Base-by-base conservation (phyloP, 495 filamentous ascomycete species). In the Cercophora samala region DNA sequence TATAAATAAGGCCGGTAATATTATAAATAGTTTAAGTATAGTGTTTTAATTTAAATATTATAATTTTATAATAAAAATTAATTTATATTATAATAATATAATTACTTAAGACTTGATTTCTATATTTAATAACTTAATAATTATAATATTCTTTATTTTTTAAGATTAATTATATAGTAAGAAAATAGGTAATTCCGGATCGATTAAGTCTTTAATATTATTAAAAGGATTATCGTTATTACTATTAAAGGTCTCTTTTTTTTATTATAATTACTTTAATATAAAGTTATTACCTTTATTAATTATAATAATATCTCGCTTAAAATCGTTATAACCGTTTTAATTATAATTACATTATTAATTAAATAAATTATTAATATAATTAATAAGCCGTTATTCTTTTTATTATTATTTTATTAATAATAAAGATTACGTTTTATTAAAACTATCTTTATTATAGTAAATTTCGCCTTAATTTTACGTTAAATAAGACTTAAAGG, bases 221-320 rank as follows among this genome's bases (percentile, higher is more conserved):
- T 59, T 59, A 59, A 59, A 59, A 59, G 13, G 25, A 23, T 23
- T 59, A 23, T 21, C 23, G 23, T 59, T 59, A 23, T 21, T 59
- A 59, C 23, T 23, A 2, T 59, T 59, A 59, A 59, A 59, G 22
- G 22, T 5, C 23, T 59, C 23, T 21, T 25, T 13, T 59, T 32
- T 8, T 8, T 32, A 32, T 8, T 32, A 4, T 4, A 32, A 8
- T 32, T 32, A 32, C 29, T 32, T 32, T 32, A 32, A 32, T 32
- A 32, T 32, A 32, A 32, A 3, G 29, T 32, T 32, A 32, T 32
- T 32, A 4, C 8, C 8, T 4, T 5, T 18, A 66, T 51, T 24
- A 62, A 67, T 51, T 17, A 56, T 23, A 32, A 64, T 32, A 56
- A 58, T 58, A 54, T 22, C n/a, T n/a, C n/a, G n/a, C n/a, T 54